These are phyloP conservation scores for Cylindricascospora bacillispora DNA, from an alignment of 1,139 yeast genomes.

Conservation along the genomic window DNA sequence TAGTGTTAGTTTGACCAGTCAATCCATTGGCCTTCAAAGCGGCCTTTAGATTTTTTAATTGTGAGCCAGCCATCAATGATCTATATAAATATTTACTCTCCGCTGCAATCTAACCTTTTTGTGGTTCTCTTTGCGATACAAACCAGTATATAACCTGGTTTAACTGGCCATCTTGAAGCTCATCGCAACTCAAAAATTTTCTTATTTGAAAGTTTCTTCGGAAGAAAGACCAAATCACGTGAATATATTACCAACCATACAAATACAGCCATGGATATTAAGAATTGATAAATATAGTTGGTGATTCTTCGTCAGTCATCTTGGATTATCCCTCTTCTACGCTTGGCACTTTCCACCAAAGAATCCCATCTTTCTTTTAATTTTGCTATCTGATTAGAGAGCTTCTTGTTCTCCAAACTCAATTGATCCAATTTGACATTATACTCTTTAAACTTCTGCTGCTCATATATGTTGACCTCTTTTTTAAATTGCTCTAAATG, in stretches of 20 bases:
- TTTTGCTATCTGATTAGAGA: slow-evolving; percentile 29
- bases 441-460: slow-evolving; percentile 19
- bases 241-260: too few species aligned
- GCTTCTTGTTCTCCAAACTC: slow-evolving; percentile 23
- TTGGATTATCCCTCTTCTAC: slow-evolving; percentile 22
- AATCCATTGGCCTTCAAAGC: slow-evolving; percentile 67
- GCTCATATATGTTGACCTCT: slow-evolving; percentile 24
- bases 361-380: slow-evolving; percentile 37
- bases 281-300: too few species aligned
- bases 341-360: slow-evolving; percentile 36
- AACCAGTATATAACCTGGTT: too few species aligned
- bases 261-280: too few species aligned
- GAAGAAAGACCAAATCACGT: too few species aligned
- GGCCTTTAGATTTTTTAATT: slow-evolving; percentile 68
- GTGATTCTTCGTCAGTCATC: too few species aligned
- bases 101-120: too few species aligned
- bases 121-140: too few species aligned
- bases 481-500: slow-evolving; percentile 20
- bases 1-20: slow-evolving; percentile 65
- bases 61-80: slow-evolving; percentile 73
- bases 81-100: too few species aligned
- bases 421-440: slow-evolving; percentile 21
- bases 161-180: too few species aligned
- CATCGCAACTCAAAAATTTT: too few species aligned
- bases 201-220: too few species aligned